phyloP scores from a whole-genome alignment of 2,329 filamentous ascomycete species.

The Cladophialophora exuberans region DNA sequence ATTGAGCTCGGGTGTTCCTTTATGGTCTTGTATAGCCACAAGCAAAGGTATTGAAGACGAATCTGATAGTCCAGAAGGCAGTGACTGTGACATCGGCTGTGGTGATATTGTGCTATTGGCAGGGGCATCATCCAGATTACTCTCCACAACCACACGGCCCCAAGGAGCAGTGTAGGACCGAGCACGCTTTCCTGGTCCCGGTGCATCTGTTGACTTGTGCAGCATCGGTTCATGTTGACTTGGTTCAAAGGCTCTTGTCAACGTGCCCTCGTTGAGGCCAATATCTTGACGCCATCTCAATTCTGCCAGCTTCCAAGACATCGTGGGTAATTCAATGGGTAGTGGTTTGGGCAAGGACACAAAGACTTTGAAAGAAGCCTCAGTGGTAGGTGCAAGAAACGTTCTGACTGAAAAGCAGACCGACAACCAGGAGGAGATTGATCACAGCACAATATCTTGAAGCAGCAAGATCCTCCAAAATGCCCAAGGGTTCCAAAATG shows the following conservation, averaged over 20 bases:
- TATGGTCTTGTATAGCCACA: slow-evolving; percentile 5
- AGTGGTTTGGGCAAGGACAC: too few relatives aligned
- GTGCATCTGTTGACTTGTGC: background rate
- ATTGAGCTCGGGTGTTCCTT: background rate
- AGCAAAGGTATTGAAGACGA: slow-evolving; percentile 20
- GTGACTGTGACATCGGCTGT: slow-evolving; percentile 4
- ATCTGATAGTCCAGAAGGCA: slow-evolving; percentile 1
- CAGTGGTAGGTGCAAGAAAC: too few relatives aligned
- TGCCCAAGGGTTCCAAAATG: background rate
- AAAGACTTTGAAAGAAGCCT: too few relatives aligned
- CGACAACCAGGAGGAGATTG: too few relatives aligned
- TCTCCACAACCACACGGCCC: background rate
- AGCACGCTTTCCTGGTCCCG: background rate
- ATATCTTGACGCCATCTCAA: slow-evolving; percentile 29
- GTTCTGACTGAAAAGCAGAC: too few relatives aligned
- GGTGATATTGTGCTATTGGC: background rate
- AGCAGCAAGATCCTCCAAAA: background rate
- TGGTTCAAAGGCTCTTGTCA: slow-evolving; percentile 6
- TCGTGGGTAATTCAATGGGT: background rate
- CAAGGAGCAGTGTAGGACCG: slow-evolving; percentile 11
- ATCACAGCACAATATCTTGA: too few relatives aligned
- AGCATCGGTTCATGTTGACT: background rate
- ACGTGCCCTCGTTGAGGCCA: slow-evolving; percentile 20
- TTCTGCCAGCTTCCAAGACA: slow-evolving; percentile 31
- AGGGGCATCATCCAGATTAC: background rate